Evolutionary conservation across 495 filamentous ascomycete species (phyloP), one percentile per base, ranked within the genome.

Genomic region (Penicillium herquei): DNA sequence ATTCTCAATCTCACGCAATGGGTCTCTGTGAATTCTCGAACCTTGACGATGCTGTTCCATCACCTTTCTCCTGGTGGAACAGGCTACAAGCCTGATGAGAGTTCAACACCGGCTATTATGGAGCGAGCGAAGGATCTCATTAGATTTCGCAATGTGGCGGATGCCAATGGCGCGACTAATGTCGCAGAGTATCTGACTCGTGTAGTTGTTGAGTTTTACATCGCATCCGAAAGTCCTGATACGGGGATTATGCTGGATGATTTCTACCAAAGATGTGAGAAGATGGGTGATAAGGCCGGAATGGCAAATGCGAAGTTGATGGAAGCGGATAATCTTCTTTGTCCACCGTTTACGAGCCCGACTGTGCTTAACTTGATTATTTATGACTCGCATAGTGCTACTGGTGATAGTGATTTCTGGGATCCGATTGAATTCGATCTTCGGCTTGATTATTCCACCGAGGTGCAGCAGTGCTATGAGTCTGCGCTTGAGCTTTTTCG

Each of bases 241-340:
- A 32, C 51, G 1, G 50, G 16, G 10, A 33, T 35, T 8, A n/a
- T 51, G 10, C 39, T 64, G 51, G 14, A 54, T 6, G 55, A 60
- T 8, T 41, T 57, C 8, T 57, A 52, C 34, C 37, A 57, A 18
- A 26, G 34, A 39, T 62, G 56, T 42, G 55, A 64, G 10, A 39
- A 18, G 10, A n/a, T 64, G 0, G 26, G 37, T 44, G 63, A 68
- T 47, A 17, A 47, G 32, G 55, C 44, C 2, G 65, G 65, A 1
- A 59, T 68, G 60, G 65, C 57, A 5, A 66, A 55, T 39, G 31
- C 49, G 39, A 63, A 59, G 41, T 34, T 68, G 35, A 52, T 68
- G 12, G 57, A 66, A 51, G 65, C 51, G 1, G 65, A 68, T 47
- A 53, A 37, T 39, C 35, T 59, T 6, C 47, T 61, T 10, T 61